Percentiles rank a stretch among this genome's conserved stretches.
Evolutionary conservation across 169 alveolate species (phyloP).

Genomic region (Pseudocohnilembus persalinus): DNA sequence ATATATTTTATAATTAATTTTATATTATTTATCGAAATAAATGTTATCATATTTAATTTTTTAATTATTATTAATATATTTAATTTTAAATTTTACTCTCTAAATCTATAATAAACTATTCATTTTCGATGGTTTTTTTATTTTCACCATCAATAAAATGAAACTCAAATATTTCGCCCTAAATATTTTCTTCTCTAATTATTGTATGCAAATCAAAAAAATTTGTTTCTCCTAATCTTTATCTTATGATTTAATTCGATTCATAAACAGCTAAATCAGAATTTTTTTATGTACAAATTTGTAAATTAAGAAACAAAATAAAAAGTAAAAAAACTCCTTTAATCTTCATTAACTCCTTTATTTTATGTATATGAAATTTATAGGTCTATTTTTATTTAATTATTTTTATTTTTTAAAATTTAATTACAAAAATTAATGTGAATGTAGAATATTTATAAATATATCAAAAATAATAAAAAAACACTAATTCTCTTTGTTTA

Average conservation of each 20-base stretch:
- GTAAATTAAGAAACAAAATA: too few relatives aligned
- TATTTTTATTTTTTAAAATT: too few relatives aligned
- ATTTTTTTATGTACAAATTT: background rate
- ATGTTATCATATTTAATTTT: too few relatives aligned
- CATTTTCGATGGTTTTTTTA: background rate
- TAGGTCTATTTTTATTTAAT: background rate
- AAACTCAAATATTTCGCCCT: background rate
- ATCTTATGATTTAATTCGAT: background rate
- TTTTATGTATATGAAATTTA: too few relatives aligned
- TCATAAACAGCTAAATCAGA: background rate
- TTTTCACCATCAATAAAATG: too few relatives aligned
- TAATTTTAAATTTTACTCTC: background rate
- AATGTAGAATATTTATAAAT: too few relatives aligned
- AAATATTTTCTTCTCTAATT: background rate
- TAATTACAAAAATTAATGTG: too few relatives aligned
- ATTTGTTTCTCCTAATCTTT: background rate
- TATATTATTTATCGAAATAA: background rate
- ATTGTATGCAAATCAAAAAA: background rate
- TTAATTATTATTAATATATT: too few relatives aligned
- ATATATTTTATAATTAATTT: too few relatives aligned
- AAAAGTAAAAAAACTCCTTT: background rate
- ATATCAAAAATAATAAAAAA: too few relatives aligned
- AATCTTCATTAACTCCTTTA: background rate
- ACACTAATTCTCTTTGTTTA: too few relatives aligned
- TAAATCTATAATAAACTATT: too few relatives aligned